Evolutionary conservation across 345 rosid species (phyloP), one percentile per base, ranked within the genome.

Genomic region (Punica granatum): DNA sequence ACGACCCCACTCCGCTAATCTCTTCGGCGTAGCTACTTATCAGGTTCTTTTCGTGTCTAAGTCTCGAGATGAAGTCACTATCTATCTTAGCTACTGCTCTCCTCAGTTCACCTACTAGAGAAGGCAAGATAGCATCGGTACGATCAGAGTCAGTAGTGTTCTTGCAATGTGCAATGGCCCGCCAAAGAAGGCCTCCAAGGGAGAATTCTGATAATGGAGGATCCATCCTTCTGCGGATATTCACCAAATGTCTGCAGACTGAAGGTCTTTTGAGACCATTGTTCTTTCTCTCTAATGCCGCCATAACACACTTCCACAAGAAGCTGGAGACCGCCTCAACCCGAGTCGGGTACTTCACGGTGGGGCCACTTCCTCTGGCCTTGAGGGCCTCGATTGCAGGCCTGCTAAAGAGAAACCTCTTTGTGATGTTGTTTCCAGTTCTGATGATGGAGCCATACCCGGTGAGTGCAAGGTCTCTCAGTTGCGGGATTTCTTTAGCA

Each of bases 291-390:
- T 11, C 7, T 3, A 37, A 25, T 11, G 67, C 66, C 11, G 35
- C 31, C 73, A 76, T 69, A 33, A 28, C 10, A 65, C 66, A 75
- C 56, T 76, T 78, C 84, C 84, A 84, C 51, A 80, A 61, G 39
- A 80, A 68, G 18, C 79, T 84, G 0, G 77, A 74, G 59, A 84
- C 72, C 1, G 48, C 72, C 76, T 80, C 75, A 10, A 82, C 72
- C 0, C 73, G 64, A 6, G 83, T 74, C 1, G 83, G 84, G 14
- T 16, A 28, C 53, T 65, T 36, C 34, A 63, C 44, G 53, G n/a
- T 16, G 12, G 66, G 30, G 30, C 68, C 23, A 4, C 25, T 33
- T n/a, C 63, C 69, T 44, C 7, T 37, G 11, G 58, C 72, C 65
- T 60, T 76, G 34, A 80, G 76, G 15, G 72, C 60, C 46, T 67